These are phyloP conservation scores for Albifimbria verrucaria DNA, from an alignment of 2,329 filamentous ascomycete genomes.

Conservation along the genomic window DNA sequence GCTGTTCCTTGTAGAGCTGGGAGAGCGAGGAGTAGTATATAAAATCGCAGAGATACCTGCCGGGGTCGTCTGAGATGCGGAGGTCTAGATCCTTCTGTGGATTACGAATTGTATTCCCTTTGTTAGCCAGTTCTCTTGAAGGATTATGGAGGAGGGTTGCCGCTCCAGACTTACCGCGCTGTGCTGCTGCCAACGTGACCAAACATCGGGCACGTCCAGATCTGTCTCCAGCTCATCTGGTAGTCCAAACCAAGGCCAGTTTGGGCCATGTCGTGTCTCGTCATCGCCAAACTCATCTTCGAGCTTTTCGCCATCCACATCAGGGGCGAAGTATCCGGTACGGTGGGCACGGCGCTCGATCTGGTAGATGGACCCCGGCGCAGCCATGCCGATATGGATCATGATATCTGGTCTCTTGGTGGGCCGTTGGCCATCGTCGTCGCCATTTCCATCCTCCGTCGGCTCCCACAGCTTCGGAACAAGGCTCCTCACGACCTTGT, in stretches of 20 bases:
- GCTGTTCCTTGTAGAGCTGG: constrained; percentile 45
- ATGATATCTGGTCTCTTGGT: constrained; percentile 54
- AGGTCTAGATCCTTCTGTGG: constrained; percentile 39
- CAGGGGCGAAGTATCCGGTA: constrained; percentile 66
- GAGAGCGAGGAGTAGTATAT: constrained; percentile 70
- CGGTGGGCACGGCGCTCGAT: constrained; percentile 69
- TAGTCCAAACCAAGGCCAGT: constrained; percentile 52
- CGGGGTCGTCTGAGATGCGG: constrained; percentile 66
- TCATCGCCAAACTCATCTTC: constrained; percentile 39
- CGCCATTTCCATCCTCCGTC: constrained; percentile 17
- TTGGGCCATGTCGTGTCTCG: not conserved
- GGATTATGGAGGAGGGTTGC: not conserved
- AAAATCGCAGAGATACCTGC: constrained; percentile 74
- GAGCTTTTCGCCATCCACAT: constrained; percentile 63
- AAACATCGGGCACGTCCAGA: constrained; percentile 55
- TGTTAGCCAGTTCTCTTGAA: constrained; percentile 7
- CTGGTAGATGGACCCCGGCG: constrained; percentile 60
- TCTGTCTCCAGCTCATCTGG: constrained; percentile 56
- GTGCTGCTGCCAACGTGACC: constrained; percentile 50
- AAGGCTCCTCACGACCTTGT: constrained; percentile 59
- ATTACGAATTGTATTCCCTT: too few species aligned
- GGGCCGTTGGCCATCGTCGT: not conserved
- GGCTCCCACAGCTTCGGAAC: constrained; percentile 61
- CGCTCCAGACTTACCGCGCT: constrained; percentile 39
- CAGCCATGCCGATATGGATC: constrained; percentile 79